These are phyloP conservation scores for Myxozyma neotropica DNA, from an alignment of 805 yeast species.

Conservation along the genomic window DNA sequence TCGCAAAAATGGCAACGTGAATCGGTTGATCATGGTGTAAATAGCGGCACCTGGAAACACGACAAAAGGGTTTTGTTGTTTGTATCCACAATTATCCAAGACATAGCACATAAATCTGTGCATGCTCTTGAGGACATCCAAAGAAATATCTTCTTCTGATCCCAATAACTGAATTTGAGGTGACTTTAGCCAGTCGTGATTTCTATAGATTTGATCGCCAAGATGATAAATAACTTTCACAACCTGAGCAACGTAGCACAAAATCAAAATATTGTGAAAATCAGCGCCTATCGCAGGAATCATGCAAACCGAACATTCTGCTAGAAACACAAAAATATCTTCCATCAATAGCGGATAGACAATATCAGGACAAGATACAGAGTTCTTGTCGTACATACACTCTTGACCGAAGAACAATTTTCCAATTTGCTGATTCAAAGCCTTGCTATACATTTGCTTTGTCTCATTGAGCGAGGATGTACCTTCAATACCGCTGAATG, in stretches of 20 bases:
- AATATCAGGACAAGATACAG: conserved; percentile 30
- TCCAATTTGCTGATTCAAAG: conserved; percentile 24
- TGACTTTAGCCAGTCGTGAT: conserved; percentile 8
- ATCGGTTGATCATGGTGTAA: conserved; percentile 30
- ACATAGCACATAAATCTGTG: conserved; percentile 5
- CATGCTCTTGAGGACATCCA: conserved; percentile 1
- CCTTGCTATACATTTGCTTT: not conserved
- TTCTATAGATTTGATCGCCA: conserved; percentile 17
- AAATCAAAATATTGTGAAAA: conserved; percentile 52
- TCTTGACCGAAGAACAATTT: conserved; percentile 32
- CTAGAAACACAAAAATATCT: conserved; percentile 42
- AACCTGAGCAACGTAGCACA: conserved; percentile 57
- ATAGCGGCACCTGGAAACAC: conserved; percentile 11
- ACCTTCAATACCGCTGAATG: conserved; percentile 27
- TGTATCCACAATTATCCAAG: conserved; percentile 7
- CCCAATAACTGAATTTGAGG: conserved; percentile 6
- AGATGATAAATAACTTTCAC: conserved; percentile 49
- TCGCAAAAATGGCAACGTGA: conserved; percentile 66
- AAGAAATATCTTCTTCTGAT: not conserved
- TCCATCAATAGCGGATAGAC: conserved; percentile 35
- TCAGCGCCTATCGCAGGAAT: conserved; percentile 48
- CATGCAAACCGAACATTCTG: conserved; percentile 47
- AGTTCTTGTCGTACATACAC: conserved; percentile 33
- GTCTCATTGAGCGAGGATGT: conserved; percentile 1
- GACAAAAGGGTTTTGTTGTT: not conserved